Percentiles rank a stretch among this genome's conserved stretches.
Conservation (phyloP, 2,329 filamentous ascomycete genomes). For the Mycosphaerella arachidis region DNA sequence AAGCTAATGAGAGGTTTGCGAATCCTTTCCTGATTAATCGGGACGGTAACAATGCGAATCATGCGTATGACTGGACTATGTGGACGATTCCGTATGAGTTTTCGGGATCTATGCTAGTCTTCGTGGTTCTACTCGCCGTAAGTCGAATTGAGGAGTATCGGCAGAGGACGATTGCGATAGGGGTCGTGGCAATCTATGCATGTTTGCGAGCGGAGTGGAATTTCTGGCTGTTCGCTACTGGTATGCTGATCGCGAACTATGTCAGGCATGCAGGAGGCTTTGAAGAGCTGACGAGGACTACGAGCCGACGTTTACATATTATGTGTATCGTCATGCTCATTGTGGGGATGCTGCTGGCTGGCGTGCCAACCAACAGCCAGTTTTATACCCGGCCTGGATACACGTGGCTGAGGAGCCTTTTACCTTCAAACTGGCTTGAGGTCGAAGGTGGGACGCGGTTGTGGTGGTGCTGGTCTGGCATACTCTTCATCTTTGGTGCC, state of each 20-base stretch:
- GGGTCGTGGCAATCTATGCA: constrained; percentile 6
- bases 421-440: constrained; percentile 6
- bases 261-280: constrained; percentile 18
- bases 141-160: constrained; percentile 6
- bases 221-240: constrained; percentile 18
- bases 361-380: constrained; percentile 3
- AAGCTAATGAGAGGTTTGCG: constrained; percentile 9
- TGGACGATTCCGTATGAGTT: constrained; percentile 23
- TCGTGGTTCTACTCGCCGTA: constrained; percentile 7
- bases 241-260: constrained; percentile 17
- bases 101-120: constrained; percentile 15
- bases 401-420: constrained; percentile 8
- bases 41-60: neutral
- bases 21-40: constrained; percentile 18
- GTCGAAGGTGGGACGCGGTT: constrained; percentile 12
- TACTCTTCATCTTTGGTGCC: constrained; percentile 15
- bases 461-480: constrained; percentile 21
- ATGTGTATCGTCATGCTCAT: constrained; percentile 6
- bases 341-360: constrained; percentile 11
- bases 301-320: neutral
- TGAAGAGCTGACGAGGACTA: constrained; percentile 5
- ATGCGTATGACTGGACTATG: constrained; percentile 21
- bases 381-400: constrained; percentile 14
- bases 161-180: constrained; percentile 5
- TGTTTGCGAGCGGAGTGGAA: constrained; percentile 14